These are phyloP conservation scores for Daldinia concentrica DNA, from an alignment of 495 filamentous ascomycete genomes.

Conservation along the genomic window DNA sequence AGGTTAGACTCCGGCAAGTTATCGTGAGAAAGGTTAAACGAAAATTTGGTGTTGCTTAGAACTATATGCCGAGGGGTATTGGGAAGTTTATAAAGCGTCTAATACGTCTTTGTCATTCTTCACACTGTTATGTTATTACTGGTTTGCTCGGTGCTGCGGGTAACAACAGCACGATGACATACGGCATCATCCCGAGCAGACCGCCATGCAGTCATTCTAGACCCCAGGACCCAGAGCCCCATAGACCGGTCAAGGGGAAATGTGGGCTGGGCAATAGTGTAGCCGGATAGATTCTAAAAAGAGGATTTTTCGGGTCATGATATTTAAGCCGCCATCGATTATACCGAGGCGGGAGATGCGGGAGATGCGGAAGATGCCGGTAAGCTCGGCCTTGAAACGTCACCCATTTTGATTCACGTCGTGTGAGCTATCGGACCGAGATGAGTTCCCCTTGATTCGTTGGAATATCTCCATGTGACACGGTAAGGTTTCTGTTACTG, in stretches of 20 bases:
- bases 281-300: slow-evolving; percentile 28
- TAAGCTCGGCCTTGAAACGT: slow-evolving; percentile 37
- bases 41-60: slow-evolving; percentile 16
- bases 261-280: slow-evolving; percentile 21
- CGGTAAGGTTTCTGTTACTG: background rate
- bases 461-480: slow-evolving; percentile 27
- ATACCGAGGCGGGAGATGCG: slow-evolving; percentile 43
- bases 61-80: slow-evolving; percentile 37
- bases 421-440: slow-evolving; percentile 11
- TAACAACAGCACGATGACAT: slow-evolving; percentile 40
- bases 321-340: slow-evolving; percentile 39
- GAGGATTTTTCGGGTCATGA: slow-evolving; percentile 46
- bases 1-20: slow-evolving; percentile 32
- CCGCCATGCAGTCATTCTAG: slow-evolving; percentile 22
- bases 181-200: slow-evolving; percentile 36
- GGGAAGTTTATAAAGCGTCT: slow-evolving; percentile 32
- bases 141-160: slow-evolving; percentile 40
- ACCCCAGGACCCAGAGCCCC: slow-evolving; percentile 22
- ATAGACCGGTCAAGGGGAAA: slow-evolving; percentile 43
- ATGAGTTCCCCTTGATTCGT: slow-evolving; percentile 10
- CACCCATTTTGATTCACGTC: slow-evolving; percentile 24
- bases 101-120: slow-evolving; percentile 16
- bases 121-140: slow-evolving; percentile 12
- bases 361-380: slow-evolving; percentile 41
- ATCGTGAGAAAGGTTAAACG: slow-evolving; percentile 27